Percentiles rank a stretch among this genome's conserved stretches.
These are phyloP conservation scores for Hypoxylon rubiginosum DNA, from an alignment of 2,329 filamentous ascomycete species.

Conservation along the genomic window DNA sequence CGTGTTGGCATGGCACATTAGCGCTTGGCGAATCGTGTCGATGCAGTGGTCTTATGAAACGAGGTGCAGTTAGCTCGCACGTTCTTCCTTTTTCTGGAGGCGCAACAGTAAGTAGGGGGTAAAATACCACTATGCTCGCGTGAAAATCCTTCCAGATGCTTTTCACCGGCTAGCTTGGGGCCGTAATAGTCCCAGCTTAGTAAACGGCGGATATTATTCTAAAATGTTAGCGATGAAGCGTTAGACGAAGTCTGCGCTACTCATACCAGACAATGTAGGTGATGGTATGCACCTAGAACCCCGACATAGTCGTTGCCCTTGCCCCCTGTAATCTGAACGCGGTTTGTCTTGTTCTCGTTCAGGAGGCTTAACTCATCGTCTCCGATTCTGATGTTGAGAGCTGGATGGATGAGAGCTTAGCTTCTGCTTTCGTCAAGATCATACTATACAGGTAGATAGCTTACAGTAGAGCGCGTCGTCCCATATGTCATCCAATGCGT, in stretches of 20 bases:
- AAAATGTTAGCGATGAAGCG: no score
- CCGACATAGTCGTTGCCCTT: slow-evolving; percentile 35
- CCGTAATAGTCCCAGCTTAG: slow-evolving; percentile 38
- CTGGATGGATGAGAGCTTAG: slow-evolving; percentile 10
- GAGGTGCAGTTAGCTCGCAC: slow-evolving; percentile 2
- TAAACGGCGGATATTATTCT: slow-evolving; percentile 36
- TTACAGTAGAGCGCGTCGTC: slow-evolving; percentile 36
- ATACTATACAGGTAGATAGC: slow-evolving; percentile 2
- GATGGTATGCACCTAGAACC: slow-evolving; percentile 36
- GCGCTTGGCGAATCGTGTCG: slow-evolving; percentile 32
- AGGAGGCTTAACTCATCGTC: slow-evolving; percentile 24
- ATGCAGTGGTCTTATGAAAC: slow-evolving; percentile 26
- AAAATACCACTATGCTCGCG: no score
- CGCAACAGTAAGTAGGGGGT: slow-evolving; percentile 19
- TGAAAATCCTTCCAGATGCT: slow-evolving; percentile 25
- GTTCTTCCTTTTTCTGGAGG: neutral
- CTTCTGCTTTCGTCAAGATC: neutral
- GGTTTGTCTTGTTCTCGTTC: slow-evolving; percentile 33
- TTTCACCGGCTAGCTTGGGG: slow-evolving; percentile 15
- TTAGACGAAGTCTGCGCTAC: no score
- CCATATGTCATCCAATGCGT: slow-evolving; percentile 35
- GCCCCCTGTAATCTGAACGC: slow-evolving; percentile 25
- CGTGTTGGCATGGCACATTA: slow-evolving; percentile 35
- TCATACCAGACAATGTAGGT: slow-evolving; percentile 37
- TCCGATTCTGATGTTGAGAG: slow-evolving; percentile 33